phyloP scores from a whole-genome alignment of 331 rosid species.

The Ulmus americana region DNA sequence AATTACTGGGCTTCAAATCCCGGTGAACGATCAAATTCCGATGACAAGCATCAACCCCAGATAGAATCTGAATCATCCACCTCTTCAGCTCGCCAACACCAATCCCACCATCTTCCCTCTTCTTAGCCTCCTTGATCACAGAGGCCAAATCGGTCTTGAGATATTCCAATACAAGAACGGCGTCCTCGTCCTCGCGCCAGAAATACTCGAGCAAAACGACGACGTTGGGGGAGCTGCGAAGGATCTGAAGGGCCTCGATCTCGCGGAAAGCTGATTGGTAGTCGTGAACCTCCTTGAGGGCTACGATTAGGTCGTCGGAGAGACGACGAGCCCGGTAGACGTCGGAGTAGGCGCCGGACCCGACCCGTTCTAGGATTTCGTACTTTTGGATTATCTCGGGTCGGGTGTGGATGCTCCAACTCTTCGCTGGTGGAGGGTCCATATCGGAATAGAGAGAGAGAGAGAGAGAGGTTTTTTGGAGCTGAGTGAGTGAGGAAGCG shows the following conservation, averaged over 20 bases:
- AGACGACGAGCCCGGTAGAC: slow-evolving; percentile 67
- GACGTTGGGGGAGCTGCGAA: slow-evolving; percentile 51
- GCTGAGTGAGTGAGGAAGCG: neutral
- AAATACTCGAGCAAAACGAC: slow-evolving; percentile 73
- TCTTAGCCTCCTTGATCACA: slow-evolving; percentile 49
- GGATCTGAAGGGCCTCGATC: slow-evolving; percentile 65
- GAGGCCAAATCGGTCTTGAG: slow-evolving; percentile 50
- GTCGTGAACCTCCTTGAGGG: slow-evolving; percentile 89
- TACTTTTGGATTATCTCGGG: slow-evolving; percentile 62
- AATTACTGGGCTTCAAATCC: slow-evolving; percentile 77
- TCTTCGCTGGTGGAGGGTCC: slow-evolving; percentile 22
- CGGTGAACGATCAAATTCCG: slow-evolving; percentile 63
- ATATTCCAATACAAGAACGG: slow-evolving; percentile 78
- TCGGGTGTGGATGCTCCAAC: slow-evolving; percentile 90
- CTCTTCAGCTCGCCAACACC: slow-evolving; percentile 52
- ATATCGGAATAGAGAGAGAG: neutral
- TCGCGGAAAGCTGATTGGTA: slow-evolving; percentile 73
- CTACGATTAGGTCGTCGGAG: slow-evolving; percentile 59
- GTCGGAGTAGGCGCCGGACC: slow-evolving; percentile 86
- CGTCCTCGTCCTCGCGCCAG: slow-evolving; percentile 89
- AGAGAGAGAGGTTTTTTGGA: neutral
- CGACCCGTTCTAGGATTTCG: slow-evolving; percentile 57
- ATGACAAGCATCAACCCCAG: slow-evolving; percentile 70
- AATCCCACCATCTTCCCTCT: slow-evolving; percentile 31
- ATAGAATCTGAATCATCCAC: slow-evolving; percentile 71